Conservation (phyloP, 352 stramenopile genomes). For the Nothophytophthora sp. region DNA sequence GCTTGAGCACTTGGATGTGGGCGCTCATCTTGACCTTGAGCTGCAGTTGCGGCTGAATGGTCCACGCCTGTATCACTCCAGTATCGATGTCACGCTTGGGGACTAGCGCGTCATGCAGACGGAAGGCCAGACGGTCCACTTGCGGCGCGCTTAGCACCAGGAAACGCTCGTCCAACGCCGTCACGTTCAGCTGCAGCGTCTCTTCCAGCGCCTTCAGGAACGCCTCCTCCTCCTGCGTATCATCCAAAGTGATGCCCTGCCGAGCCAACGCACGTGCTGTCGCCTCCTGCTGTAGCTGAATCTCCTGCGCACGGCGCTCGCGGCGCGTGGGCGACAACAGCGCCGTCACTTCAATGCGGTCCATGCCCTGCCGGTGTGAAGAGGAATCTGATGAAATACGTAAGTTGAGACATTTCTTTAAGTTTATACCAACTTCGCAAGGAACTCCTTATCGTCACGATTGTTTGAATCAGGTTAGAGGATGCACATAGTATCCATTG, state of each 20-base stretch:
- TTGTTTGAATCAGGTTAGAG: too few species aligned
- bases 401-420: too few species aligned
- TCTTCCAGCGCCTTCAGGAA: conserved; percentile 76
- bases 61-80: conserved; percentile 67
- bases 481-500: too few species aligned
- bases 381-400: too few species aligned
- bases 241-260: conserved; percentile 50
- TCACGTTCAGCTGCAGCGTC: conserved; percentile 59
- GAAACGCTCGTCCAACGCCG: conserved; percentile 46
- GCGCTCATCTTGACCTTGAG: conserved; percentile 70
- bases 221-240: conserved; percentile 45
- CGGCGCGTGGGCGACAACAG: conserved; percentile 31
- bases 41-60: conserved; percentile 66
- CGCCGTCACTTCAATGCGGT: conserved; percentile 63
- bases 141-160: conserved; percentile 69
- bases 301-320: too few species aligned
- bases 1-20: conserved; percentile 86
- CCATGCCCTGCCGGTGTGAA: too few species aligned
- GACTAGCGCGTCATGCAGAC: conserved; percentile 73
- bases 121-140: conserved; percentile 66
- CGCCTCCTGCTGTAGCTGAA: too few species aligned
- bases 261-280: too few species aligned
- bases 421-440: too few species aligned
- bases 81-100: conserved; percentile 71
- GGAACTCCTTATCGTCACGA: too few species aligned